These are phyloP conservation scores for Lachancea cidri DNA, from an alignment of 805 yeast species.

Conservation along the genomic window DNA sequence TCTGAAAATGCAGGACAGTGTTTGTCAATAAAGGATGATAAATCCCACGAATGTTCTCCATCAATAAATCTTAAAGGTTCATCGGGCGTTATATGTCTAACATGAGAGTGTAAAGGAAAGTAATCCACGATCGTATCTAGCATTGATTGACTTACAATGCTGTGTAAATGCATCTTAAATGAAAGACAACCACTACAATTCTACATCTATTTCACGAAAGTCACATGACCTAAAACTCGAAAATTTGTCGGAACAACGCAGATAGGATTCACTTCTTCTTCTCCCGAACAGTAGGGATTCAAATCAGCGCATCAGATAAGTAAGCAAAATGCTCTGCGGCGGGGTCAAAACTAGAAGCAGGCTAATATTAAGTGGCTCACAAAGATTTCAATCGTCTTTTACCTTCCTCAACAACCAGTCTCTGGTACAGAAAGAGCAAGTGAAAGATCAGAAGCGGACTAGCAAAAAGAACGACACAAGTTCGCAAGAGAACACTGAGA, in stretches of 20 bases:
- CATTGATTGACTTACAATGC: background rate
- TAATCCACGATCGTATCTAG: constrained; percentile 1
- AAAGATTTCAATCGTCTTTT: constrained; percentile 22
- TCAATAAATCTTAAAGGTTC: constrained; percentile 8
- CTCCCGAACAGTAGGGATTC: too few species aligned
- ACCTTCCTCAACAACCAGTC: constrained; percentile 22
- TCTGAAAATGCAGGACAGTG: constrained; percentile 42
- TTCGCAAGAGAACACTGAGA: constrained; percentile 12
- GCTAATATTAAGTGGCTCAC: background rate
- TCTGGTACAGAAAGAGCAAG: constrained; percentile 17
- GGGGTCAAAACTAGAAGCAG: background rate
- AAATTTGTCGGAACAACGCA: background rate
- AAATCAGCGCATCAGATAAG: too few species aligned
- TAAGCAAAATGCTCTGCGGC: background rate
- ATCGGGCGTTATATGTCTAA: constrained; percentile 8
- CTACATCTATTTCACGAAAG: too few species aligned
- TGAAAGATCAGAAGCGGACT: constrained; percentile 9
- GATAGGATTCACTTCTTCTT: background rate
- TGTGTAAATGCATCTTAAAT: too few species aligned
- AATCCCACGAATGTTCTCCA: background rate
- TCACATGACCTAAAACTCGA: background rate
- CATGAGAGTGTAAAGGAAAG: constrained; percentile 8
- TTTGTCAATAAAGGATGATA: constrained; percentile 31
- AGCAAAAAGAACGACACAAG: constrained; percentile 3
- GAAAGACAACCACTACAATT: too few species aligned